phyloP scores from a whole-genome alignment of 2,329 filamentous ascomycete genomes.

The Neofusicoccum parvum region DNA sequence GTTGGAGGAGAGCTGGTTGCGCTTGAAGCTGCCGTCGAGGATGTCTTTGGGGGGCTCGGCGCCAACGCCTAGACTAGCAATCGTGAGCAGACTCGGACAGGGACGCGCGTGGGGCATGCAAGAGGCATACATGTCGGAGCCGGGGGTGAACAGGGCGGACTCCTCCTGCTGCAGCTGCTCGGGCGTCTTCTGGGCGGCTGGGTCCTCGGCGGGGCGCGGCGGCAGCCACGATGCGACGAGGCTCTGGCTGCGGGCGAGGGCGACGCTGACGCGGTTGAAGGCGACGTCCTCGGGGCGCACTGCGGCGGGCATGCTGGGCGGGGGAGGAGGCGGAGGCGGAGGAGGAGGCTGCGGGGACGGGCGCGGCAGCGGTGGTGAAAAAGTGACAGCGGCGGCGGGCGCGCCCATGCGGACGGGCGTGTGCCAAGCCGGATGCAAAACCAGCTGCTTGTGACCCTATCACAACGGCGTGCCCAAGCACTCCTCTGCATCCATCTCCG shows the following conservation, averaged over 20 bases:
- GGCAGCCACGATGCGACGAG: constrained; percentile 61
- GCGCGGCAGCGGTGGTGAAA: not conserved
- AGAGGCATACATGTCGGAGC: constrained; percentile 55
- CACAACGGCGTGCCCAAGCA: constrained; percentile 5
- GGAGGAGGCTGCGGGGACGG: not conserved
- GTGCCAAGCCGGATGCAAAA: constrained; percentile 19
- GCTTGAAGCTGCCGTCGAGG: constrained; percentile 40
- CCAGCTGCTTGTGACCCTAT: constrained; percentile 15
- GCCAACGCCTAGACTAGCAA: constrained; percentile 42
- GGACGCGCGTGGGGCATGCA: not conserved
- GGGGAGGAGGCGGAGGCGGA: not conserved
- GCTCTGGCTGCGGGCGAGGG: constrained; percentile 56
- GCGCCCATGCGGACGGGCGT: not conserved
- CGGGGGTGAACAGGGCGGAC: constrained; percentile 55
- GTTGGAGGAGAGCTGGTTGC: constrained; percentile 41
- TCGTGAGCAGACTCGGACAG: not conserved
- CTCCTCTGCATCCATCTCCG: constrained; percentile 34
- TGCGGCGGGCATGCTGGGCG: constrained; percentile 31
- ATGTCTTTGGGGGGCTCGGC: constrained; percentile 39
- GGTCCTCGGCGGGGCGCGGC: constrained; percentile 44
- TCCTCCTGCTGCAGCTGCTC: constrained; percentile 55
- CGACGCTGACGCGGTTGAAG: constrained; percentile 56
- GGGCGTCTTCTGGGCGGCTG: constrained; percentile 42
- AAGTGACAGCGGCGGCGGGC: not conserved
- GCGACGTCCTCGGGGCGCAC: constrained; percentile 53